phyloP scores from a whole-genome alignment of 495 filamentous ascomycete genomes.

The Aspergillus nanangensis region DNA sequence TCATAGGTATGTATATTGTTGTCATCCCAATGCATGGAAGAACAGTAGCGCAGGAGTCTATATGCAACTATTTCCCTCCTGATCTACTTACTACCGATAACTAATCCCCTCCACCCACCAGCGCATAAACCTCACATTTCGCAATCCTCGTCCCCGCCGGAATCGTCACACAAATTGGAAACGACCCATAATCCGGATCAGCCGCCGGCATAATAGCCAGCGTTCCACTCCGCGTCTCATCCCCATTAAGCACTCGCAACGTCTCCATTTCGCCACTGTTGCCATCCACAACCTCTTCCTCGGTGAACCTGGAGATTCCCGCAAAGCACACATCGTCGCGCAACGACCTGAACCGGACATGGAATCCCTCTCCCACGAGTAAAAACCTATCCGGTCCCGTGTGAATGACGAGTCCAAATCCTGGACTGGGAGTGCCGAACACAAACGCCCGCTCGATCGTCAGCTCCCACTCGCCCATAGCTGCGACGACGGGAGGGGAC shows the following conservation, averaged over 20 bases:
- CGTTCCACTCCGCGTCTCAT: constrained; percentile 45
- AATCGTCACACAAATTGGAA: constrained; percentile 45
- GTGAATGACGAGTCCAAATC: constrained; percentile 43
- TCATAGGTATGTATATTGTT: no score
- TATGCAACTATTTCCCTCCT: no score
- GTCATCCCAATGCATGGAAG: no score
- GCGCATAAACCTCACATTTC: constrained; percentile 37
- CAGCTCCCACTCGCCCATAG: constrained; percentile 27
- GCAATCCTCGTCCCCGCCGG: constrained; percentile 46
- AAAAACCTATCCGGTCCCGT: constrained; percentile 33
- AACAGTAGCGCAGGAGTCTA: no score
- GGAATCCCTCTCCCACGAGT: constrained; percentile 44
- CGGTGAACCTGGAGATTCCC: constrained; percentile 37
- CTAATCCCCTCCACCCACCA: no score
- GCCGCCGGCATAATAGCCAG: constrained; percentile 47
- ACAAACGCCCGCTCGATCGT: constrained; percentile 43
- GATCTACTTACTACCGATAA: no score
- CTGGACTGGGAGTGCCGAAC: constrained; percentile 38
- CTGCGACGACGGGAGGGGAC: constrained; percentile 15
- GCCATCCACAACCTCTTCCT: constrained; percentile 32
- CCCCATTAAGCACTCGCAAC: constrained; percentile 39
- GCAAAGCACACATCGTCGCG: constrained; percentile 31
- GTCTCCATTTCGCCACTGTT: constrained; percentile 32
- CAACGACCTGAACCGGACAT: constrained; percentile 27
- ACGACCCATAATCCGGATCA: constrained; percentile 47